These are phyloP conservation scores for Cyanidium caldarium DNA, from an alignment of 23 red algal genomes.

Conservation along the genomic window DNA sequence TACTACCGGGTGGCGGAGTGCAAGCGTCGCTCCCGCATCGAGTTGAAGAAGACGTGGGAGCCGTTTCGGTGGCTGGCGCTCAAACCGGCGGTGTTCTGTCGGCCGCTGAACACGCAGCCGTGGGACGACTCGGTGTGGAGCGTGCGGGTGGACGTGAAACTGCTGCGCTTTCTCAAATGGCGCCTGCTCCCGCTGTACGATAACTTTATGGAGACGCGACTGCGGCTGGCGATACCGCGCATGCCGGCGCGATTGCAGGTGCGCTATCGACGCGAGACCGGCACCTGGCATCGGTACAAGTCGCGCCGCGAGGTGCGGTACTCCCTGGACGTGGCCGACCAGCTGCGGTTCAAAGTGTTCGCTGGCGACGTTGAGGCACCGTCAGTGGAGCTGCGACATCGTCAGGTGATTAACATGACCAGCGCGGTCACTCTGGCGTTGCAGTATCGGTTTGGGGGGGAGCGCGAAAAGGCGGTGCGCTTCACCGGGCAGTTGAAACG, in stretches of 20 bases:
- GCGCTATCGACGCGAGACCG: conserved; percentile 3
- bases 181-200: background rate
- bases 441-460: background rate
- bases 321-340: background rate
- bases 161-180: background rate
- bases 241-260: background rate
- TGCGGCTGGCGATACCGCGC: background rate
- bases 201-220: background rate
- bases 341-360: background rate
- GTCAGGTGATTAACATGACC: background rate
- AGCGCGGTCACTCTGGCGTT: background rate
- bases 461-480: background rate
- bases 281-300: background rate
- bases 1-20: background rate
- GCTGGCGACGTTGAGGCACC: background rate
- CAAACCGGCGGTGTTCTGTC: background rate
- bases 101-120: background rate
- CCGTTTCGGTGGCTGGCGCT: background rate
- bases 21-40: background rate
- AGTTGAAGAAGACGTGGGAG: background rate
- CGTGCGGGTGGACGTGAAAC: background rate
- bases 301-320: no score
- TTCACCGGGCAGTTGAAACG: background rate
- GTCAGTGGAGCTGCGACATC: background rate
- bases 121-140: background rate